phyloP scores from a whole-genome alignment of 306 rosid species.

The Vigna trinervia region DNA sequence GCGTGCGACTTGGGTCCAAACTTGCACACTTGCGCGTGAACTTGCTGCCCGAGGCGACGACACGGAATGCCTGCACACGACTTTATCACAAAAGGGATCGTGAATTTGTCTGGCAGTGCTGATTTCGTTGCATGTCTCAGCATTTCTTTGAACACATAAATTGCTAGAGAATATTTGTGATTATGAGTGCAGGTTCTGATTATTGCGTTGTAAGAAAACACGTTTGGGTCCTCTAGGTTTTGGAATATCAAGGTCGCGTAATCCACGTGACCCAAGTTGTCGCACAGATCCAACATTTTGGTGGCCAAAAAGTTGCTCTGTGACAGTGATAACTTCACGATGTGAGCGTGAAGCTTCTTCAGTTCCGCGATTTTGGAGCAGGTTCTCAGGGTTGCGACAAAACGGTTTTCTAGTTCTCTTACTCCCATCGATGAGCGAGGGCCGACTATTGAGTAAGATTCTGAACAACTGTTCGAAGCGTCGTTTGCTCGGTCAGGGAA shows the following conservation, averaged over 20 bases:
- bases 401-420: conserved; percentile 64
- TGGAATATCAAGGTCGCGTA: conserved; percentile 63
- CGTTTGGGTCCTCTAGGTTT: conserved; percentile 61
- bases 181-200: conserved; percentile 68
- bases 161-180: conserved; percentile 42
- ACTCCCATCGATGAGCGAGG: conserved; percentile 55
- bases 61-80: conserved; percentile 62
- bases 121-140: conserved; percentile 35
- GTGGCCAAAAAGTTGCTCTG: conserved; percentile 78
- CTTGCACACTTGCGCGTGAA: conserved; percentile 72
- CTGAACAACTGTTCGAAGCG: conserved; percentile 57
- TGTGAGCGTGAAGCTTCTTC: conserved; percentile 63
- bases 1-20: conserved; percentile 55
- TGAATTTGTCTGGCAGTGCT: conserved; percentile 62
- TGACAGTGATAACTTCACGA: conserved; percentile 60
- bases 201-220: conserved; percentile 65
- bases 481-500: conserved; percentile 51
- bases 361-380: conserved; percentile 46
- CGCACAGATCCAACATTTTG: conserved; percentile 73
- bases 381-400: conserved; percentile 55
- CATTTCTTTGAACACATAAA: conserved; percentile 63
- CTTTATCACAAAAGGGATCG: conserved; percentile 74
- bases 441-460: conserved; percentile 43
- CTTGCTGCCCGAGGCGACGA: conserved; percentile 59
- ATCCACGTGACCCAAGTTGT: conserved; percentile 47